Evolutionary conservation across 257 asterid genomes (phyloP).

Genomic region (Solanum chiquidenum): DNA sequence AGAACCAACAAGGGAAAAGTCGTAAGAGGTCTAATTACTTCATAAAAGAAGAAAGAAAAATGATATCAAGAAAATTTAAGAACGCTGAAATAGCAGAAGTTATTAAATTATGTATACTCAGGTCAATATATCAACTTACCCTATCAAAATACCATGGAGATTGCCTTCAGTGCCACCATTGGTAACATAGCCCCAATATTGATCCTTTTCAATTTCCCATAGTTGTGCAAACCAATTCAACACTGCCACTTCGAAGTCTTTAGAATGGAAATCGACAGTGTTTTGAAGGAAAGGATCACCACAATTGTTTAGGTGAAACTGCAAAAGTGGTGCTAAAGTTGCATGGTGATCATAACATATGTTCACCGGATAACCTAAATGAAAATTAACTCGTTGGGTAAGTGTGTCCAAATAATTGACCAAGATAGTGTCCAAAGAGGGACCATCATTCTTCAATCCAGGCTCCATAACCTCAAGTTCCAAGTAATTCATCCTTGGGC

Average conservation of each 20-base stretch:
- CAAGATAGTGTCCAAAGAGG: neutral
- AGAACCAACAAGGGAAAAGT: no score
- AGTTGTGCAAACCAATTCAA: slow-evolving; percentile 8
- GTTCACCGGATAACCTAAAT: neutral
- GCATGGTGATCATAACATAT: neutral
- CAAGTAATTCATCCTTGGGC: neutral
- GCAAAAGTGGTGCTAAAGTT: neutral
- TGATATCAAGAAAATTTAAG: no score
- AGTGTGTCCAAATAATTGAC: neutral
- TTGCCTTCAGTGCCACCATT: slow-evolving; percentile 17
- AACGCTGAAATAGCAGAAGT: no score
- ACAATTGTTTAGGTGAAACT: slow-evolving; percentile 1
- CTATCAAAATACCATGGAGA: slow-evolving; percentile 10
- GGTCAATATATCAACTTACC: neutral
- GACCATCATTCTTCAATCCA: neutral
- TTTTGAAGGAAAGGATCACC: neutral
- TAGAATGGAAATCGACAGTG: slow-evolving; percentile 3
- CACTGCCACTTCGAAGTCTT: slow-evolving; percentile 6
- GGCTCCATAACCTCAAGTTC: neutral
- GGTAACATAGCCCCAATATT: slow-evolving; percentile 12
- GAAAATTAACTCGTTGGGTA: neutral
- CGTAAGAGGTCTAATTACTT: no score
- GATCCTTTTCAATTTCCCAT: slow-evolving; percentile 3
- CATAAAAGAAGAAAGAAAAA: no score
- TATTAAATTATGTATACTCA: no score